Evolutionary conservation across 176 grass and related monocot genomes (phyloP).

Genomic region (Guadua angustifolia): DNA sequence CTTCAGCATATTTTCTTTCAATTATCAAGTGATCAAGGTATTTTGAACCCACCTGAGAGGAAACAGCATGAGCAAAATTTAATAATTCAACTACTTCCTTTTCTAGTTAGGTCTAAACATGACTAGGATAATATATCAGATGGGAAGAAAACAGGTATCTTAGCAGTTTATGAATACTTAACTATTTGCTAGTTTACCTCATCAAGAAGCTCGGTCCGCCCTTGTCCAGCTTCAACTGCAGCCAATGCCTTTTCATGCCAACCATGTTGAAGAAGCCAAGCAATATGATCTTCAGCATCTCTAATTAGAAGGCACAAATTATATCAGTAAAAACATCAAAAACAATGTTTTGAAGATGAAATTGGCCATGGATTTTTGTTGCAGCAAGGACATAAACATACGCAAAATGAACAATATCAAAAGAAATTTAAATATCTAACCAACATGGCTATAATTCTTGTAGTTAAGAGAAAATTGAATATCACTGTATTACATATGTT

Average conservation of each 20-base stretch:
- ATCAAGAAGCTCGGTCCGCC: slow-evolving; percentile 83
- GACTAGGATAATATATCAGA: background rate
- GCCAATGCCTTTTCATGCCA: slow-evolving; percentile 98
- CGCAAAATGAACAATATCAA: background rate
- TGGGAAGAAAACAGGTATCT: slow-evolving; percentile 8
- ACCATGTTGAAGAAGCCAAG: slow-evolving; percentile 97
- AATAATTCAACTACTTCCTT: slow-evolving; percentile 32
- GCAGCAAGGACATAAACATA: background rate
- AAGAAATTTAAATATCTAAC: slow-evolving; percentile 24
- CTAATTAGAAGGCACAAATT: slow-evolving; percentile 59
- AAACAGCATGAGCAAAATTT: slow-evolving; percentile 42
- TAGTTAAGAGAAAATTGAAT: slow-evolving; percentile 22
- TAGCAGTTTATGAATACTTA: background rate
- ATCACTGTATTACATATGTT: background rate
- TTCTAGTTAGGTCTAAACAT: slow-evolving; percentile 4
- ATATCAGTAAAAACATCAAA: slow-evolving; percentile 37
- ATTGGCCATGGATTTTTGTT: background rate
- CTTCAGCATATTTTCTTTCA: slow-evolving; percentile 95
- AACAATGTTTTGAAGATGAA: background rate
- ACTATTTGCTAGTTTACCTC: slow-evolving; percentile 63
- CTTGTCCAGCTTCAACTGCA: slow-evolving; percentile 88
- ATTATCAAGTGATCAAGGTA: slow-evolving; percentile 98
- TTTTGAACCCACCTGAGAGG: slow-evolving; percentile 79
- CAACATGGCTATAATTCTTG: background rate
- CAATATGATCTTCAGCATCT: slow-evolving; percentile 99